Base-by-base conservation (phyloP, 805 yeast genomes). In the Alloascoidea hylecoeti region DNA sequence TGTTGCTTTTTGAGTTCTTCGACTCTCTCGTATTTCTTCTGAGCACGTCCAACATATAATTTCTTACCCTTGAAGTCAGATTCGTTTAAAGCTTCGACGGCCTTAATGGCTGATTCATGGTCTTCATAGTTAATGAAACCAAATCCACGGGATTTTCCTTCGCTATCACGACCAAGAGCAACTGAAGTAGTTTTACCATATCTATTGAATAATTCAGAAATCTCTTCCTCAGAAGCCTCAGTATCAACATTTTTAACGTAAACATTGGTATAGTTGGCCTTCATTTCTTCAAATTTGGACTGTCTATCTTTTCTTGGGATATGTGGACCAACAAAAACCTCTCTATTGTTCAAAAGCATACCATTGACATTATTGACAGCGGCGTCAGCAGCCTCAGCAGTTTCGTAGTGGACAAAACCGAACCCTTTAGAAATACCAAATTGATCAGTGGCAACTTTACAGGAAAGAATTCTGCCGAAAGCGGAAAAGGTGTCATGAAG, bases 291-390 rank as follows among this genome's bases (percentile, higher is more conserved):
- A 57, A 82, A 70, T 68, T 84, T 86, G 53, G 89, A 77, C 66
- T 81, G 86, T 68, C 98, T 89, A 65, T 92, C 97, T 66, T 77
- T 81, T 66, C 74, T 84, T 49, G 95, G 69, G 46, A 88, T 68
- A 67, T 92, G 97, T 60, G 80, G 89, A 53, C 95, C 96, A 54
- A 92, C 98, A 56, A 63, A 92, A 42, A 92, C 96, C 68, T 84
- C 94, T 63, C 76, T 82, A 63, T 89, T 96, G 66, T 89, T 89
- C 68, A 92, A 75, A 55, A 82, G 72, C 97, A 92, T 92, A 66
- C 98, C 98, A 65, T 92, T 88, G 56, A 92, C 95, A 60, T 85
- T 85, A 68, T 84, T 94, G 60, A 92, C 85, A 49, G 98, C 97
- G 53, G 85, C 86, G 46, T 71, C 70, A 46, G 98, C 98, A 52